Evolutionary conservation across 2,329 filamentous ascomycete species (phyloP).

Genomic region (Colletotrichum lindemuthianum): DNA sequence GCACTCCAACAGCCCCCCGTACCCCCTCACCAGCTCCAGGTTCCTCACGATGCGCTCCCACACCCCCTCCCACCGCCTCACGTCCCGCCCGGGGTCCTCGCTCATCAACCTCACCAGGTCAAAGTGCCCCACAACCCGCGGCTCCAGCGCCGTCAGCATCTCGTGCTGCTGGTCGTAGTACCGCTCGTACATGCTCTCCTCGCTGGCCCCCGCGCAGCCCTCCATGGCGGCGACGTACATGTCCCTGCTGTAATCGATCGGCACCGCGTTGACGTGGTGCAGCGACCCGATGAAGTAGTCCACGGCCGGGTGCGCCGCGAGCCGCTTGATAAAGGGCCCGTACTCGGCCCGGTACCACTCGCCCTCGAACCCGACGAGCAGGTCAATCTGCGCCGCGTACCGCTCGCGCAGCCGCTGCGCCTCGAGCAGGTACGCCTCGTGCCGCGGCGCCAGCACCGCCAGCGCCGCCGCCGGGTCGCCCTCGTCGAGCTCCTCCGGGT

Average conservation of each 20-base stretch:
- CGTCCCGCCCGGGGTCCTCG: constrained; percentile 70
- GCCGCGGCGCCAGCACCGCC: constrained; percentile 61
- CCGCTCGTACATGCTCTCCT: constrained; percentile 79
- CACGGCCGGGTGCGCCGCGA: constrained; percentile 70
- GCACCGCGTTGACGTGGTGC: constrained; percentile 86
- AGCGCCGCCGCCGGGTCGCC: constrained; percentile 60
- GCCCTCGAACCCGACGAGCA: constrained; percentile 90
- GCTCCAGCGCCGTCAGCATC: constrained; percentile 79
- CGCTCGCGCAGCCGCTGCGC: constrained; percentile 75
- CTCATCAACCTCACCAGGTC: constrained; percentile 89
- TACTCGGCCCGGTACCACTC: constrained; percentile 87
- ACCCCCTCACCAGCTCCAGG: constrained; percentile 73
- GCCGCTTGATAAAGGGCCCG: constrained; percentile 63
- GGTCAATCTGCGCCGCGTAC: constrained; percentile 77
- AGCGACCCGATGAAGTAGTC: constrained; percentile 95
- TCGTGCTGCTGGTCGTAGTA: constrained; percentile 90
- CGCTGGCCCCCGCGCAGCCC: constrained; percentile 56
- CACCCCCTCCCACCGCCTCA: constrained; percentile 68
- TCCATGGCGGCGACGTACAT: constrained; percentile 74
- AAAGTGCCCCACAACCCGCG: constrained; percentile 90
- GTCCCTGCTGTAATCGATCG: constrained; percentile 84
- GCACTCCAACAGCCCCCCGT: constrained; percentile 87
- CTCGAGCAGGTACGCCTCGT: constrained; percentile 79
- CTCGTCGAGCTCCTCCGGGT: constrained; percentile 82
- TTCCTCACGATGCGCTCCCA: constrained; percentile 83